phyloP scores from a whole-genome alignment of 1,139 yeast species.

The Debaryomyces udenii region DNA sequence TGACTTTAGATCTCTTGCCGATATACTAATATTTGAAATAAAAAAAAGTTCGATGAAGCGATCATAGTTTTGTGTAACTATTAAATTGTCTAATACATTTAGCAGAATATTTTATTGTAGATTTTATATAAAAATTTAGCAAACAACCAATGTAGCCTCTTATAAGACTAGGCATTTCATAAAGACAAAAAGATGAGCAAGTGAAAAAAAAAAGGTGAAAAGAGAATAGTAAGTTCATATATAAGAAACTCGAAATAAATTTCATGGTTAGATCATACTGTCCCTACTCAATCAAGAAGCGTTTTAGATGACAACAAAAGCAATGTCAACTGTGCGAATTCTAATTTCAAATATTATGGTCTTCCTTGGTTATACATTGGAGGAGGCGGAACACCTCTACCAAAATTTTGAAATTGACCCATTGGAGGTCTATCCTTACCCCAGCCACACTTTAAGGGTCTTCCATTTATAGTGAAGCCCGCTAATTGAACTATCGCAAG shows the following conservation, averaged over 20 bases:
- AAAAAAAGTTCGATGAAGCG: too few relatives aligned
- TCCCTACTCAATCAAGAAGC: too few relatives aligned
- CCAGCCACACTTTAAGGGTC: constrained; percentile 87
- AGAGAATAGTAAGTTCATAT: background rate
- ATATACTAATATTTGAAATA: too few relatives aligned
- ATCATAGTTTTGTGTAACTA: too few relatives aligned
- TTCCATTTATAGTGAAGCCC: constrained; percentile 76
- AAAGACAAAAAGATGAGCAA: background rate
- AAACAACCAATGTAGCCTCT: constrained; percentile 4
- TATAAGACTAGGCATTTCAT: background rate
- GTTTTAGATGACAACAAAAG: too few relatives aligned
- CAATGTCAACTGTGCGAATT: too few relatives aligned
- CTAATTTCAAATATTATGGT: constrained; percentile 9
- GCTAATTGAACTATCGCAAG: constrained; percentile 80
- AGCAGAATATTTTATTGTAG: constrained; percentile 1
- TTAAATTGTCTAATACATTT: too few relatives aligned
- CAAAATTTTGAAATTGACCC: constrained; percentile 39
- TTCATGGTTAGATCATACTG: too few relatives aligned
- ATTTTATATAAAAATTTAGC: constrained; percentile 2
- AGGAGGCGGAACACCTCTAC: constrained; percentile 30
- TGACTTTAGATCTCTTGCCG: too few relatives aligned
- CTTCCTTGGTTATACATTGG: constrained; percentile 25
- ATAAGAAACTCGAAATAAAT: too few relatives aligned
- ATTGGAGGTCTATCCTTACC: constrained; percentile 64
- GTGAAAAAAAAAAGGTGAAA: background rate